Base-by-base conservation (phyloP, 306 rosid species). In the Fragaria vesca region DNA sequence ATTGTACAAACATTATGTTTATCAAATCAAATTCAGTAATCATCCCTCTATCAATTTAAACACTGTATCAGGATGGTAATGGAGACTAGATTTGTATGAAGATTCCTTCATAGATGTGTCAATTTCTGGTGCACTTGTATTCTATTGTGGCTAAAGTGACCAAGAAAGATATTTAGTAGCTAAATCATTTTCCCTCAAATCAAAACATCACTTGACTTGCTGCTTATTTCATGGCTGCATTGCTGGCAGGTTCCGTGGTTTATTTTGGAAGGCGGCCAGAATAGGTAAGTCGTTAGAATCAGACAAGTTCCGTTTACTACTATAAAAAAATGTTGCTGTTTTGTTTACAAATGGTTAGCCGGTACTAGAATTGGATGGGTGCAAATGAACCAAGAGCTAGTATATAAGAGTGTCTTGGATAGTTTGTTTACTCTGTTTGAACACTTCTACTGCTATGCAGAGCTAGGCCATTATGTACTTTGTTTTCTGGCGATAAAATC, bases 201-300 rank as follows among this genome's bases (percentile, higher is more conserved):
- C 5, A 60, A 60, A 60, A 60, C 38, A 11, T 61, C 0, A 26
- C 18, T 24, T 26, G 34, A 12, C 34, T 61, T 10, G 18, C 6
- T 26, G 20, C 11, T 11, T 6, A 32, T 32, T 32, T 32, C 13
- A 6, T 65, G 43, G 24, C 45, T 32, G 69, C 21, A 32, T 65
- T 15, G 69, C 67, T 65, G 32, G 76, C 91, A 90, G 94, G 78
- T 90, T 90, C 72, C 86, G 89, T 17, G 91, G 90, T 81, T 90
- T 90, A 86, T 90, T 90, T 76, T 90, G 94, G 94, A 90, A 90
- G 81, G 92, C 94, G 2, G 94, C 92, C 46, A 84, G 94, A 79
- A 85, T 88, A 79, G 90, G 94, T 90, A 46, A 46, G 16, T 46
- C 16, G 50, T 46, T 79, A 34, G 42, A 65, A 91, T 90, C 81